Evolutionary conservation across 2,329 filamentous ascomycete species (phyloP).

Genomic region (Alternaria brassicicola): DNA sequence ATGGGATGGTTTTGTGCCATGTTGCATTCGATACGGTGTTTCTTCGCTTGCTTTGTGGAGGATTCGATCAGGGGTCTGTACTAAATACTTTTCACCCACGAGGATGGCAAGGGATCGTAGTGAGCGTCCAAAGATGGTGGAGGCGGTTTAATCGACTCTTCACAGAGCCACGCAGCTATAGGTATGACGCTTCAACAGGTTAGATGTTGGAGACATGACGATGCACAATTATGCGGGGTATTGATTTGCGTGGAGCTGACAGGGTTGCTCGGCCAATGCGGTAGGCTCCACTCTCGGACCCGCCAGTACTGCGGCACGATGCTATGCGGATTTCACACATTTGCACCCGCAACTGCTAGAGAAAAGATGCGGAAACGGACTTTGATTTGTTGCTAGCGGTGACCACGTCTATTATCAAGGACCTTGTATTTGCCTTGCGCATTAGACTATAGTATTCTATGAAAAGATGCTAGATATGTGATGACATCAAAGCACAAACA

Average conservation of each 20-base stretch:
- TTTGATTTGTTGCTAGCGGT: no score
- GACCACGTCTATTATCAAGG: no score
- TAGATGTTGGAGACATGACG: neutral
- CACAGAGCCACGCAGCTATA: neutral
- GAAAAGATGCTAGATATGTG: no score
- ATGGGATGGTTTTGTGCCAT: constrained; percentile 6
- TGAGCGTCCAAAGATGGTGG: neutral
- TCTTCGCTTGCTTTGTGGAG: neutral
- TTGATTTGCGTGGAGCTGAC: neutral
- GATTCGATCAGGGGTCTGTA: neutral
- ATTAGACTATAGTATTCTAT: no score
- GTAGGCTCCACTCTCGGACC: neutral
- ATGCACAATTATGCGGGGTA: neutral
- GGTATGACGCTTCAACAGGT: neutral
- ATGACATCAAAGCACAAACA: no score
- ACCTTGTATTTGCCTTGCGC: no score
- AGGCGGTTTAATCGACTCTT: neutral
- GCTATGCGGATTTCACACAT: no score
- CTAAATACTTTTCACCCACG: neutral
- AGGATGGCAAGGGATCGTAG: neutral
- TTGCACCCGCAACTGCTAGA: no score
- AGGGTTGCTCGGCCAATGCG: neutral
- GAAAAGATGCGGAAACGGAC: no score
- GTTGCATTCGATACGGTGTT: neutral
- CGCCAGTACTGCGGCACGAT: neutral